These are phyloP conservation scores for Podila minutissima DNA, from an alignment of 192 early-diverging fungal genomes.

Conservation along the genomic window DNA sequence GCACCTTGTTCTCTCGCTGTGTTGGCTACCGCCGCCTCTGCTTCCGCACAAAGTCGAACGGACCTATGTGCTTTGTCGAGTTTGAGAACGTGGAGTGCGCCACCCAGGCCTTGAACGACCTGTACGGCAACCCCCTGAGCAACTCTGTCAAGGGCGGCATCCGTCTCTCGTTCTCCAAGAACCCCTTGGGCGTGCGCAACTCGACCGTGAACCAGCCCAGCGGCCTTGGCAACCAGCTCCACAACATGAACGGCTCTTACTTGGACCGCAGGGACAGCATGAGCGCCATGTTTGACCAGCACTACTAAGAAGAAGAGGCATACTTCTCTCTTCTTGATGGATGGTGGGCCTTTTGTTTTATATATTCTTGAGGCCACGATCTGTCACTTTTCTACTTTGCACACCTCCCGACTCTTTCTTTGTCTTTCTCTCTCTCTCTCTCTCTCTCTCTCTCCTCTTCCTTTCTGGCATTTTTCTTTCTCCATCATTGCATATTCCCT, in stretches of 20 bases:
- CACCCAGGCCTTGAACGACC: constrained; percentile 86
- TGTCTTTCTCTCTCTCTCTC: not conserved
- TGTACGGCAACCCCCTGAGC: constrained; percentile 84
- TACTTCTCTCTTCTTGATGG: not conserved
- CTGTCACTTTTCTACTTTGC: not conserved
- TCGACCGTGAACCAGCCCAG: constrained; percentile 32
- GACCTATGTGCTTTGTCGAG: constrained; percentile 99
- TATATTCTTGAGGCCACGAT: not conserved
- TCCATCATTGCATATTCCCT: not conserved
- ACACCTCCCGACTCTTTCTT: not conserved
- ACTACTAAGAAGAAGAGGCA: constrained; percentile 14
- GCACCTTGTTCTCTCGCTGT: constrained; percentile 80
- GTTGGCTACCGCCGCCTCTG: constrained; percentile 92
- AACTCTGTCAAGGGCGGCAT: constrained; percentile 95
- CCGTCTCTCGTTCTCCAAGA: constrained; percentile 96
- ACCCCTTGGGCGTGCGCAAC: constrained; percentile 90
- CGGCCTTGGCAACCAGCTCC: constrained; percentile 46
- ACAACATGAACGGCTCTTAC: constrained; percentile 40
- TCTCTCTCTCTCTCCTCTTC: not conserved
- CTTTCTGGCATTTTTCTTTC: constrained; percentile 5
- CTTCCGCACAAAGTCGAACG: constrained; percentile 88
- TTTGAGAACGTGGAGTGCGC: constrained; percentile 96
- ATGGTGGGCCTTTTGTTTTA: not conserved
- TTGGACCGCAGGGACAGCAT: constrained; percentile 51
- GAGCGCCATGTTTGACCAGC: constrained; percentile 53